Conservation (phyloP, 1,284 basidiomycete species). For the Lignosus rhinocerotis region DNA sequence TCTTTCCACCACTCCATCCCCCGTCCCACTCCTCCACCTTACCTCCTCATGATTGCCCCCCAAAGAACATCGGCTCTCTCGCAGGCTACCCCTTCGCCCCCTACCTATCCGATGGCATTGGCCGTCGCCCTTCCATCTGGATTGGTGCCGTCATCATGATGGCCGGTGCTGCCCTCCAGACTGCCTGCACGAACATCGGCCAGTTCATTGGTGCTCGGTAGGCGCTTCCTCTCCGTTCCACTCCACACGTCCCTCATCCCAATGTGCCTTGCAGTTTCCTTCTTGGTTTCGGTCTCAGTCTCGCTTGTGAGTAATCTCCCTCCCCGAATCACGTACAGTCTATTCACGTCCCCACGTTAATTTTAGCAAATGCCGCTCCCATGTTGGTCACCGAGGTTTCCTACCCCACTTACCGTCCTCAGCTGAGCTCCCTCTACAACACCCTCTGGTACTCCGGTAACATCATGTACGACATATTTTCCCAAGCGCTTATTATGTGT, state of each 20-base stretch:
- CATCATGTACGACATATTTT: constrained; percentile 51
- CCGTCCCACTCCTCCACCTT: neutral
- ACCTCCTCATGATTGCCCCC: constrained; percentile 1
- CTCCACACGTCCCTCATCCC: constrained; percentile 1
- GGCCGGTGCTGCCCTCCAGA: constrained; percentile 66
- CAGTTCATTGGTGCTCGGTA: constrained; percentile 83
- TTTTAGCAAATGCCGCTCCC: constrained; percentile 63
- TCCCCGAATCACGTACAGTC: neutral
- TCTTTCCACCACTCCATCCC: neutral
- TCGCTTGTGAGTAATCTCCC: constrained; percentile 48
- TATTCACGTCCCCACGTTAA: neutral
- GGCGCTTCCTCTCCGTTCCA: constrained; percentile 13
- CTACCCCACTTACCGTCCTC: constrained; percentile 76
- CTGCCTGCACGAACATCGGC: constrained; percentile 67
- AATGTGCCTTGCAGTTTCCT: constrained; percentile 48
- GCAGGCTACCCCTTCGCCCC: constrained; percentile 71
- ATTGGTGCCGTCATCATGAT: constrained; percentile 66
- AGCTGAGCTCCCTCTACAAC: constrained; percentile 73
- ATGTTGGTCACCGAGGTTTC: constrained; percentile 77
- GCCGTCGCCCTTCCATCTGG: constrained; percentile 63
- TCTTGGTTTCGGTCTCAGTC: constrained; percentile 79
- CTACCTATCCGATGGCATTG: constrained; percentile 67
- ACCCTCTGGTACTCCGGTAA: constrained; percentile 81
- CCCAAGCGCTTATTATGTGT: constrained; percentile 5
- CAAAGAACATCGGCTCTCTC: constrained; percentile 64